These are phyloP conservation scores for Insectozyma bohioensis DNA, from an alignment of 1,139 yeast genomes.

Conservation along the genomic window DNA sequence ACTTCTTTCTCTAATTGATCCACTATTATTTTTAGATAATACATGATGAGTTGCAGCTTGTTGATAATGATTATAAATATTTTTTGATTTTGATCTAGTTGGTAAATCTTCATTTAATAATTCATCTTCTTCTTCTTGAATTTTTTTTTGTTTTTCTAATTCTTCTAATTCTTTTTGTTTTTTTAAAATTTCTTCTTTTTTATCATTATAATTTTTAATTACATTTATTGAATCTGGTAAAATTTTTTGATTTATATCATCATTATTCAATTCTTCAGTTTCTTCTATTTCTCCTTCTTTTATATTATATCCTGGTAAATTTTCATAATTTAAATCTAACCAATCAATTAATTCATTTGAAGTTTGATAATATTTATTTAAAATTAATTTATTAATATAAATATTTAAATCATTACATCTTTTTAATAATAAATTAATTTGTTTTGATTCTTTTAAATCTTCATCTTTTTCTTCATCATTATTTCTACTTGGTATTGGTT, in stretches of 20 bases:
- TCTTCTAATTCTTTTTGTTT: slow-evolving; percentile 14
- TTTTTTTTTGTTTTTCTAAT: slow-evolving; percentile 7
- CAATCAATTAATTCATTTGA: slow-evolving; percentile 30
- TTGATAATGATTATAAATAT: slow-evolving; percentile 21
- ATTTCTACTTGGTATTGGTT: slow-evolving; percentile 33
- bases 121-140: slow-evolving; percentile 4
- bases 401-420: slow-evolving; percentile 41
- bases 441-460: slow-evolving; percentile 9
- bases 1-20: no score
- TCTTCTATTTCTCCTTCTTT: slow-evolving; percentile 3
- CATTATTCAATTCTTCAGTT: slow-evolving; percentile 14
- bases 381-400: slow-evolving; percentile 34
- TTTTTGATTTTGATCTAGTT: slow-evolving; percentile 18
- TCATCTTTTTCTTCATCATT: slow-evolving; percentile 10
- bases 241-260: slow-evolving; percentile 26
- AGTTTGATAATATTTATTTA: slow-evolving; percentile 27
- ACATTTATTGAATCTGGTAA: slow-evolving; percentile 28
- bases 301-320: slow-evolving; percentile 22
- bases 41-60: slow-evolving; percentile 16
- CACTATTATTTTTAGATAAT: no score
- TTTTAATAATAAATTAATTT: slow-evolving; percentile 18
- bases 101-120: slow-evolving; percentile 13
- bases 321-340: slow-evolving; percentile 27
- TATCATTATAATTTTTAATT: slow-evolving; percentile 15
- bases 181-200: slow-evolving; percentile 7